phyloP scores from a whole-genome alignment of 306 rosid species.

The Vigna hirtella region DNA sequence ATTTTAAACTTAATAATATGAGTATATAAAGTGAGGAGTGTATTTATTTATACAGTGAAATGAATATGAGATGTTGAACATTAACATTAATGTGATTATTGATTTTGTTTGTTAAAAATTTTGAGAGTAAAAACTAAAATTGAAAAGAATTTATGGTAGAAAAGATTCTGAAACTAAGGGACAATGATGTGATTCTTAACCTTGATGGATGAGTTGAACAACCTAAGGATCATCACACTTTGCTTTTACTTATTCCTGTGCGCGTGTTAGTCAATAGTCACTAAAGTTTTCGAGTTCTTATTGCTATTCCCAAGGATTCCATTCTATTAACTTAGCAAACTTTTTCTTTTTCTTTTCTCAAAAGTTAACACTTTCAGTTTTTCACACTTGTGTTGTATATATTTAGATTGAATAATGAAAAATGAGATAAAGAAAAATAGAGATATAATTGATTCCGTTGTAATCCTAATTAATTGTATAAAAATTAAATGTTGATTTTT shows the following conservation, averaged over 20 bases:
- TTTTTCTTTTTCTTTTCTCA: not conserved
- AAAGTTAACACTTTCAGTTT: not conserved
- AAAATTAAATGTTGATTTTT: not conserved
- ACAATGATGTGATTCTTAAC: not conserved
- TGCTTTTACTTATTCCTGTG: not conserved
- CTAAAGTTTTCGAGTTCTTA: not conserved
- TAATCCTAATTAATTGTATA: too few relatives aligned
- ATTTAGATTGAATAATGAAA: too few relatives aligned
- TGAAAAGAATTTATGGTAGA: too few relatives aligned
- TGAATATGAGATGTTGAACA: too few relatives aligned
- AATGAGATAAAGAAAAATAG: too few relatives aligned
- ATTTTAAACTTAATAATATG: too few relatives aligned
- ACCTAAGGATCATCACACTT: not conserved
- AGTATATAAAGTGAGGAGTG: too few relatives aligned
- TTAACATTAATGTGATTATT: too few relatives aligned
- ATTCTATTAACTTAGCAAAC: not conserved
- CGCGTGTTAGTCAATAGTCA: conserved; percentile 16
- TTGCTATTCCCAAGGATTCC: not conserved
- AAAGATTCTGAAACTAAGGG: not conserved
- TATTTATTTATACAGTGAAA: too few relatives aligned
- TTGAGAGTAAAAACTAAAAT: not conserved
- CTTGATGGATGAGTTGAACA: not conserved
- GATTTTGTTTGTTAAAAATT: not conserved
- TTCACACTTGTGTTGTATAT: not conserved
- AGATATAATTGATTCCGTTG: too few relatives aligned